Conservation (phyloP, 2,329 filamentous ascomycete species). For the Aphanocladium album region DNA sequence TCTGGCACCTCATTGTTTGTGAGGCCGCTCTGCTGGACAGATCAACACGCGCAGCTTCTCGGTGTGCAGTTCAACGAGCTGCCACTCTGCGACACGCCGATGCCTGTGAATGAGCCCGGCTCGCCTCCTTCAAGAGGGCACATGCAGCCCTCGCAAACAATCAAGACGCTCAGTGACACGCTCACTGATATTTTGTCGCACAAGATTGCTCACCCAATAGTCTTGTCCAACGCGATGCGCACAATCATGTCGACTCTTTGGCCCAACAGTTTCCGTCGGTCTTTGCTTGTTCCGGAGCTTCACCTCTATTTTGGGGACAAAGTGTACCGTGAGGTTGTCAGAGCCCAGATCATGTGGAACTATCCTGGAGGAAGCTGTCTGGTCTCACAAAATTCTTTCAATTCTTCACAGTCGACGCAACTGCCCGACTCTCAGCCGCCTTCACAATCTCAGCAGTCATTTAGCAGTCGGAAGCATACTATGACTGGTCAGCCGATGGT, state of each 20-base stretch:
- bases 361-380: conserved; percentile 23
- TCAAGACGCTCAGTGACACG: conserved; percentile 37
- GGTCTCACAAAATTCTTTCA: conserved; percentile 28
- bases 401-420: conserved; percentile 32
- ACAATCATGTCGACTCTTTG: conserved; percentile 42
- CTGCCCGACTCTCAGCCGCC: conserved; percentile 25
- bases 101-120: conserved; percentile 29
- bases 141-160: conserved; percentile 36
- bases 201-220: conserved; percentile 27
- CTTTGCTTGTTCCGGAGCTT: conserved; percentile 34
- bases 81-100: conserved; percentile 36
- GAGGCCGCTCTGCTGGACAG: conserved; percentile 52
- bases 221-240: conserved; percentile 38
- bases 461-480: conserved; percentile 13
- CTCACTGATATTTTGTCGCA: conserved; percentile 39
- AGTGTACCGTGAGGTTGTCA: conserved; percentile 40
- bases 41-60: conserved; percentile 44
- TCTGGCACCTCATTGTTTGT: conserved; percentile 44
- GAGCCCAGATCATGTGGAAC: conserved; percentile 47
- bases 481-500: conserved; percentile 30
- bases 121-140: conserved; percentile 33
- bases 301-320: conserved; percentile 45
- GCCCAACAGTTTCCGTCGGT: conserved; percentile 28
- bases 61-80: conserved; percentile 41
- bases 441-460: conserved; percentile 18